phyloP scores from a whole-genome alignment of 129 eudicot species.

The Centella asiatica region DNA sequence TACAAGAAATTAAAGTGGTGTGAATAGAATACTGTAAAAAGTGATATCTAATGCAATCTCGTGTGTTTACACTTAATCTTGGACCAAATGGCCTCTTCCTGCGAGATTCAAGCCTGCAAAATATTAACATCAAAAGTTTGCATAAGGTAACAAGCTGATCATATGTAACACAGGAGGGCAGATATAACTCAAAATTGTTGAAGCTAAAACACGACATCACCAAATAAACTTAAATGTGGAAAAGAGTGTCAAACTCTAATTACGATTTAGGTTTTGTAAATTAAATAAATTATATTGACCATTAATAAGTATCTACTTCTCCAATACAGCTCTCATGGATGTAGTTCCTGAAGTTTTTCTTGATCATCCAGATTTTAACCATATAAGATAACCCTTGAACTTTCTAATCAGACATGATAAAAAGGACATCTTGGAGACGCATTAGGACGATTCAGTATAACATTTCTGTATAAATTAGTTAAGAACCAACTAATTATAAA shows the following conservation, averaged over 20 bases:
- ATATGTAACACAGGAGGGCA: not conserved
- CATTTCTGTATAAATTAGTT: no score
- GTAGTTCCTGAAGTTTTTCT: no score
- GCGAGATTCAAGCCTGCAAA: constrained; percentile 85
- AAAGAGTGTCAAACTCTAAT: not conserved
- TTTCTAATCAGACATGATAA: not conserved
- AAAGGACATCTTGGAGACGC: not conserved
- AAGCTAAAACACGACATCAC: not conserved
- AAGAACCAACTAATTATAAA: not conserved
- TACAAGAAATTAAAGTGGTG: constrained; percentile 19
- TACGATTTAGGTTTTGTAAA: no score
- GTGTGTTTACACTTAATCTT: constrained; percentile 60
- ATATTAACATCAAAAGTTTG: constrained; percentile 9
- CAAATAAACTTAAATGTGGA: not conserved
- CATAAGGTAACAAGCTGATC: not conserved
- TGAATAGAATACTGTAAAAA: constrained; percentile 8
- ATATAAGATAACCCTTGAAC: not conserved
- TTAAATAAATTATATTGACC: no score
- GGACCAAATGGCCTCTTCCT: constrained; percentile 86
- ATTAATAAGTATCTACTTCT: no score
- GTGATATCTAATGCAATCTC: not conserved
- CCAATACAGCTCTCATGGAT: not conserved
- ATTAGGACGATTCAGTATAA: not conserved
- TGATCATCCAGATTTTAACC: not conserved
- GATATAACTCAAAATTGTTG: not conserved